phyloP scores from a whole-genome alignment of 208 protist species.

The Trypanosoma boissoni region DNA sequence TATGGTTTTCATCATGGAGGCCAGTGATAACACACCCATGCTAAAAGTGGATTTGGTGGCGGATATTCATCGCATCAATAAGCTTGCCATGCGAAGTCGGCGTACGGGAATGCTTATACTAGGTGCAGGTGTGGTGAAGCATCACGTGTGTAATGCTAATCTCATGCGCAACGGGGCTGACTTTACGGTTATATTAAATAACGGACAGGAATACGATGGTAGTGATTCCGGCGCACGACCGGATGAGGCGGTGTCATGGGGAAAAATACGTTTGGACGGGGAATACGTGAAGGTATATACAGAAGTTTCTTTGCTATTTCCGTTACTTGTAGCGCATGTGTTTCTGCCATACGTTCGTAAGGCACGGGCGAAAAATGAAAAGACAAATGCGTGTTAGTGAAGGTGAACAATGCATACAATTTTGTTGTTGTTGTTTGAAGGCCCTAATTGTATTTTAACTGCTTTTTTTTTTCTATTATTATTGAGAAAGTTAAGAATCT shows the following conservation, averaged over 20 bases:
- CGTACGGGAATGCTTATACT: slow-evolving; percentile 98
- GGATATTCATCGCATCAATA: slow-evolving; percentile 98
- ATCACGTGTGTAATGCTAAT: slow-evolving; percentile 99
- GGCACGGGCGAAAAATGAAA: not conserved
- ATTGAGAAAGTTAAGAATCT: too few species aligned
- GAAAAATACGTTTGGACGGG: slow-evolving; percentile 96
- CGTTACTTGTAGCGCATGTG: slow-evolving; percentile 96
- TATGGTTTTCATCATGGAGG: slow-evolving; percentile 45
- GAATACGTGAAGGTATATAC: slow-evolving; percentile 97
- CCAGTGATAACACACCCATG: not conserved
- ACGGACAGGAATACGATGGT: slow-evolving; percentile 98
- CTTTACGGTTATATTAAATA: slow-evolving; percentile 97
- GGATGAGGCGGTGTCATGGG: slow-evolving; percentile 99
- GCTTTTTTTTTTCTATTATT: too few species aligned
- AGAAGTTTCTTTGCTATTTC: slow-evolving; percentile 97
- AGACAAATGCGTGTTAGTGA: too few species aligned
- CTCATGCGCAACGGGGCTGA: slow-evolving; percentile 99
- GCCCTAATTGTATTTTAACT: too few species aligned
- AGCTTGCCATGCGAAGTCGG: slow-evolving; percentile 90
- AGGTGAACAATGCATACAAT: too few species aligned
- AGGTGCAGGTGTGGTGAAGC: slow-evolving; percentile 98
- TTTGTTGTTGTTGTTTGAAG: too few species aligned
- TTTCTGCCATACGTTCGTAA: slow-evolving; percentile 80
- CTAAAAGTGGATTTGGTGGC: slow-evolving; percentile 82
- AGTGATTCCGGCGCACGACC: slow-evolving; percentile 97